Evolutionary conservation across 106 monocot genomes (phyloP), one percentile per base, ranked within the genome.

Genomic region (Phalaenopsis aphrodite): DNA sequence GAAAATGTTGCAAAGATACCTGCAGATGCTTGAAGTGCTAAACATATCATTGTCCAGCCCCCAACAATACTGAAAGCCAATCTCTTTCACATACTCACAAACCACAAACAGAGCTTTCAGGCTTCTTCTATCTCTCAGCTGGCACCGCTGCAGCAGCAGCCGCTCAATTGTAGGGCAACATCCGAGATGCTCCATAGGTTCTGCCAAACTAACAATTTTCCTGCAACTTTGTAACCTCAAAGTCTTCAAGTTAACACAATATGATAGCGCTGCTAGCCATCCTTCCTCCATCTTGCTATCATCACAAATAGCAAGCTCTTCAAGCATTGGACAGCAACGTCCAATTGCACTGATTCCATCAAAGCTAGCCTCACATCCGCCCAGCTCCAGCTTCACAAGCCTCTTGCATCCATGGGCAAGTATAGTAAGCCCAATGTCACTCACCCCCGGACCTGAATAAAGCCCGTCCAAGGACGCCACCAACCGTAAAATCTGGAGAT

Each of bases 401-500:
- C 97, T 82, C 89, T 86, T 92, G 80, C 97, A 97, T 0, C 97
- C 94, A 72, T 97, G 94, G 14, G 94, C 97, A 6, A 97, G 84
- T 5, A 97, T 92, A 2, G 97, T 97, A 55, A 97, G 86, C 52
- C 97, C 97, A 10, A 97, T 90, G 75, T 97, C 97, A n/a, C 87
- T 89, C 37, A 97, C 85, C 0, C 92, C 90, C 3, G 86, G 83
- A 37, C 90, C 89, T 47, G 55, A 10, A 49, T 92, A 94, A 18
- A 94, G 84, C 56, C 94, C 94, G 14, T 92, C 81, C 1, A 88
- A 72, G 0, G 79, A 79, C 3, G 86, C 97, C 38, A 97, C 89
- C 12, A 97, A 47, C 64, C 82, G 81, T 69, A 97, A 76, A 66
- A 97, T 88, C 92, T 98, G 94, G 47, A 98, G 87, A 77, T 98